Conservation (phyloP, 2,329 filamentous ascomycete genomes). For the Cladophialophora immunda region DNA sequence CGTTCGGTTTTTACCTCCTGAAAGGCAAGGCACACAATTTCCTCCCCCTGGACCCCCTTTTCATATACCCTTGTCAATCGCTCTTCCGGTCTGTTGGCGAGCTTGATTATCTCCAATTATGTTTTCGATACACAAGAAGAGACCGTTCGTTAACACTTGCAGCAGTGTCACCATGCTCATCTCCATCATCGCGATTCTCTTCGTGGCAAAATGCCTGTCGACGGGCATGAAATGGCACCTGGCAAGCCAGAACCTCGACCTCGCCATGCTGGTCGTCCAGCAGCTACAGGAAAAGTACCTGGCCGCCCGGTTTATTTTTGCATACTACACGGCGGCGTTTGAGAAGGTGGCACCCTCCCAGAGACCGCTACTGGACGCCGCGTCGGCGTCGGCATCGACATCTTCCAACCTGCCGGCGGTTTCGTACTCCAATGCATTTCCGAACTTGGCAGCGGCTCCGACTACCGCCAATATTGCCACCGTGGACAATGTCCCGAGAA, state of each 20-base stretch:
- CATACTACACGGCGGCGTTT: constrained; percentile 26
- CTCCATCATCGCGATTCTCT: constrained; percentile 22
- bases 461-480: neutral
- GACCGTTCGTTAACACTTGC: neutral
- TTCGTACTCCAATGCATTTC: neutral
- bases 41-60: neutral
- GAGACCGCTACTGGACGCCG: neutral
- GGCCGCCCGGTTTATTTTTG: constrained; percentile 23
- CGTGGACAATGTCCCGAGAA: neutral
- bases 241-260: constrained; percentile 26
- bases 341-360: constrained; percentile 21
- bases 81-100: neutral
- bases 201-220: constrained; percentile 17
- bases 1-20: constrained; percentile 19
- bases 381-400: neutral
- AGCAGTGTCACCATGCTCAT: constrained; percentile 25
- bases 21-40: constrained; percentile 17
- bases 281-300: constrained; percentile 26
- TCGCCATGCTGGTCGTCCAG: constrained; percentile 23
- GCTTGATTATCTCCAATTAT: neutral
- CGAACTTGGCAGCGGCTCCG: neutral
- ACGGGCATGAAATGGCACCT: constrained; percentile 26
- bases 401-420: neutral
- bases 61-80: neutral
- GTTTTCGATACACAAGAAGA: neutral